Conservation (phyloP, 306 rosid genomes). For the Cucurbita maxima region DNA sequence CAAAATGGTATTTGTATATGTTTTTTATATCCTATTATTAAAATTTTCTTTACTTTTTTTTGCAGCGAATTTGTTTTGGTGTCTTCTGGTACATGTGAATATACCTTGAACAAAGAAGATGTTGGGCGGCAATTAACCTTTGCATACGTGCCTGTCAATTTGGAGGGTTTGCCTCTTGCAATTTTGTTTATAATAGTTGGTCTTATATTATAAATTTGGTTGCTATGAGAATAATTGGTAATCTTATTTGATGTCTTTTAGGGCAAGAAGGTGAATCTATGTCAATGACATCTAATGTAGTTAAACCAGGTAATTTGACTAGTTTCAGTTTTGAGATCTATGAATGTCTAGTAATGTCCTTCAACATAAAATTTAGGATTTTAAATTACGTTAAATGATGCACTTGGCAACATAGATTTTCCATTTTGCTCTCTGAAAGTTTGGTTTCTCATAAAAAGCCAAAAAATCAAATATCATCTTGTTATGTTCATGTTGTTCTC, state of each 20-base stretch:
- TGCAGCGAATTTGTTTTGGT: slow-evolving; percentile 48
- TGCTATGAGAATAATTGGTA: slow-evolving; percentile 1
- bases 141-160: slow-evolving; percentile 69
- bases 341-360: background rate
- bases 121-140: slow-evolving; percentile 62
- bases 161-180: slow-evolving; percentile 51
- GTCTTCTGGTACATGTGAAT: slow-evolving; percentile 74
- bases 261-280: slow-evolving; percentile 86
- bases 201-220: slow-evolving; percentile 5
- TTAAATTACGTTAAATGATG: background rate
- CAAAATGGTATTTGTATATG: background rate
- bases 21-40: background rate
- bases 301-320: slow-evolving; percentile 63
- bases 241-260: slow-evolving; percentile 21
- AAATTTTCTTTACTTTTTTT: slow-evolving; percentile 11
- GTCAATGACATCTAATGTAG: slow-evolving; percentile 43
- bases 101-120: slow-evolving; percentile 78
- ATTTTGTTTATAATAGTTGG: slow-evolving; percentile 8
- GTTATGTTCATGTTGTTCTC: background rate
- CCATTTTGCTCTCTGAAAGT: background rate
- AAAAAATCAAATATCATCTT: background rate
- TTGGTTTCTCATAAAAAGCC: background rate
- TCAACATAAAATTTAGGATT: background rate
- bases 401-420: background rate
- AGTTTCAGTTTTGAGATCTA: background rate